Conservation (phyloP, 2,329 filamentous ascomycete genomes). For the Diaporthe citri region DNA sequence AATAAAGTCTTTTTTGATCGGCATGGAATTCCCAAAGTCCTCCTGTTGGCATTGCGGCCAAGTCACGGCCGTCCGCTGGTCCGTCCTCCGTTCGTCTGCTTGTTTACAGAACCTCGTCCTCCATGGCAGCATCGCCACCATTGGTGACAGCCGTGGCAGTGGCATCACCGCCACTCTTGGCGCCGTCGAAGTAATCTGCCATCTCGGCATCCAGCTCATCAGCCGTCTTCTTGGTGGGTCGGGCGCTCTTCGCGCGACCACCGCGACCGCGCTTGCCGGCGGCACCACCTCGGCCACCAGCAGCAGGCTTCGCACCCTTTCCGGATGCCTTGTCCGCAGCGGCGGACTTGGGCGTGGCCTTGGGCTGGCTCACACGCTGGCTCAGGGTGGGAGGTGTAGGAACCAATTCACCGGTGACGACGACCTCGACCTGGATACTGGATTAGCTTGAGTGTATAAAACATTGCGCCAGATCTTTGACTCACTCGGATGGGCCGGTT, state of each 20-base stretch:
- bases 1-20: neutral
- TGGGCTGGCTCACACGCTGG: slow-evolving; percentile 83
- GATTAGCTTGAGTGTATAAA: slow-evolving; percentile 33
- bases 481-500: slow-evolving; percentile 88
- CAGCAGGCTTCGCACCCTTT: slow-evolving; percentile 58
- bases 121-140: slow-evolving; percentile 72
- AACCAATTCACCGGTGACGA: slow-evolving; percentile 79
- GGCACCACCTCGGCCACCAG: slow-evolving; percentile 55
- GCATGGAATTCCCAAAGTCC: neutral
- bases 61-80: neutral
- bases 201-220: slow-evolving; percentile 98
- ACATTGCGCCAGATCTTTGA: neutral
- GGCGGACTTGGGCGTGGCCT: slow-evolving; percentile 85
- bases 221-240: slow-evolving; percentile 86
- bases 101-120: slow-evolving; percentile 70
- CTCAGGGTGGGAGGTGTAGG: slow-evolving; percentile 78
- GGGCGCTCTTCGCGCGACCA: slow-evolving; percentile 64
- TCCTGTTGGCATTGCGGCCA: neutral
- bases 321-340: slow-evolving; percentile 77
- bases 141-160: slow-evolving; percentile 59
- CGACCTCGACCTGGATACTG: slow-evolving; percentile 81
- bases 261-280: slow-evolving; percentile 67
- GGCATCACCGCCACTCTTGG: slow-evolving; percentile 58
- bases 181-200: slow-evolving; percentile 87
- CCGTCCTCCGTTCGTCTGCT: neutral